phyloP scores from a whole-genome alignment of 176 grass and related monocot genomes.

The Dactylis glomerata region DNA sequence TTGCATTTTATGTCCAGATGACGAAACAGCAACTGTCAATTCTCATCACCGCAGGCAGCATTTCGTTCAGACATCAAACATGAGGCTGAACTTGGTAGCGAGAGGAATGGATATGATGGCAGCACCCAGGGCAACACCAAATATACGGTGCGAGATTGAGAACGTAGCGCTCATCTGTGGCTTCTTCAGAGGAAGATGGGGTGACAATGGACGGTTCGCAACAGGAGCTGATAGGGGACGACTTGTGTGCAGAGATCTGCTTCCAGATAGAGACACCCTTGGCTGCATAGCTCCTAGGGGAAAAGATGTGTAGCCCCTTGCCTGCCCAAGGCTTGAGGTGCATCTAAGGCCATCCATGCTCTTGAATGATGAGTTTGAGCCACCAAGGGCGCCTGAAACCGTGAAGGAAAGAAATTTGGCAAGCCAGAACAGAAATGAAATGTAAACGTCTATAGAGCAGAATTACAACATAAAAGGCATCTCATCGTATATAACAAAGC shows the following conservation, averaged over 20 bases:
- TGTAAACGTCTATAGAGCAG: neutral
- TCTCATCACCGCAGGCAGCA: neutral
- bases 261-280: conserved; percentile 19
- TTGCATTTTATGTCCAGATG: neutral
- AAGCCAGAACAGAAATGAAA: neutral
- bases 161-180: conserved; percentile 67
- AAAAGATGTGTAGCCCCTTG: conserved; percentile 20
- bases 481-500: neutral
- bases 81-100: conserved; percentile 50
- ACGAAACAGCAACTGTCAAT: neutral
- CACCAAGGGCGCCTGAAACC: conserved; percentile 39
- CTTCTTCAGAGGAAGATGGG: conserved; percentile 83
- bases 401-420: neutral
- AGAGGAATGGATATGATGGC: conserved; percentile 62
- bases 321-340: conserved; percentile 20
- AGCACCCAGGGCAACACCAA: conserved; percentile 43
- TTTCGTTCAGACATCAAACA: conserved; percentile 59
- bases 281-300: conserved; percentile 14
- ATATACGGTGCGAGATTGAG: conserved; percentile 80
- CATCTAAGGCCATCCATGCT: neutral
- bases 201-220: conserved; percentile 74
- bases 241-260: conserved; percentile 44
- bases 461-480: neutral
- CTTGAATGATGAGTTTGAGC: neutral
- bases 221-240: conserved; percentile 28